These are phyloP conservation scores for Sungouiella thailandica DNA, from an alignment of 805 yeast genomes.

Conservation along the genomic window DNA sequence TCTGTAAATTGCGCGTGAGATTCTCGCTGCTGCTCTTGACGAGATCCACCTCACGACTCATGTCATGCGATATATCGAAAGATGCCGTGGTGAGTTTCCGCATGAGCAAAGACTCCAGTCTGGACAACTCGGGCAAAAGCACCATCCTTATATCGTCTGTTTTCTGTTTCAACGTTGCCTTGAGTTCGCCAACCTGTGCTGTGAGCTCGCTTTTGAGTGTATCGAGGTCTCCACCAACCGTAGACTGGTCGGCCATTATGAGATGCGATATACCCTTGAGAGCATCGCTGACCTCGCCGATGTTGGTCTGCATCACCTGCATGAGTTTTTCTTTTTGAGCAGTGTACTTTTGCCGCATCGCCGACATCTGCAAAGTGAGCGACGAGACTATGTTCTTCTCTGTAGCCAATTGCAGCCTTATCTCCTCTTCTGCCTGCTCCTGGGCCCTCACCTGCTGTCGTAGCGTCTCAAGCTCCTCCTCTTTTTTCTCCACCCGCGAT, in stretches of 20 bases:
- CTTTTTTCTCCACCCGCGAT: conserved; percentile 1
- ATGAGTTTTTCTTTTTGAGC: conserved; percentile 4
- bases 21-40: background rate
- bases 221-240: background rate
- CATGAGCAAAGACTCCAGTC: background rate
- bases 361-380: background rate
- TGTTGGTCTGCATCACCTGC: conserved; percentile 2
- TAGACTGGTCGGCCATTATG: background rate
- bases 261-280: background rate
- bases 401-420: background rate
- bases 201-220: background rate
- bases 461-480: background rate
- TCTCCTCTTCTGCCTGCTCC: background rate
- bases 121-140: background rate
- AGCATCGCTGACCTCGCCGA: conserved; percentile 1
- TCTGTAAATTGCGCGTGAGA: background rate
- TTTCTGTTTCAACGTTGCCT: background rate
- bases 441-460: background rate
- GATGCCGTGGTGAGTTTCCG: background rate
- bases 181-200: background rate
- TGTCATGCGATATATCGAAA: background rate
- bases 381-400: background rate
- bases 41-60: background rate
- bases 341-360: conserved; percentile 3
- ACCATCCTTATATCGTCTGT: background rate